Conservation (phyloP, 495 filamentous ascomycete genomes). For the Neurospora sp. region DNA sequence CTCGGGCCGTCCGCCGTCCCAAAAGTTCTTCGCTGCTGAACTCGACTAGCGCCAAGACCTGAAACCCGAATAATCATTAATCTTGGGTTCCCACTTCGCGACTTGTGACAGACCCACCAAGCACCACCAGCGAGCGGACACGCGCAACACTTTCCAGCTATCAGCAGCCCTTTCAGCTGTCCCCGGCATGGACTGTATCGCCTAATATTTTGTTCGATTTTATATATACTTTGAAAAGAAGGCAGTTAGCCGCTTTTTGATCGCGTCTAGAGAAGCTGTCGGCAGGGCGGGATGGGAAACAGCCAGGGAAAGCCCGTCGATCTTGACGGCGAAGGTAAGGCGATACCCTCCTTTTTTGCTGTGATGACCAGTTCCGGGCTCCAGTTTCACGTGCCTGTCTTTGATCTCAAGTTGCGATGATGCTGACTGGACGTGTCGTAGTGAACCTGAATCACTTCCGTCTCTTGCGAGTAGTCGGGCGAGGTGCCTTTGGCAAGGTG, state of each 20-base stretch:
- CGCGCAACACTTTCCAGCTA: background rate
- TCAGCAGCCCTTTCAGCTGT: background rate
- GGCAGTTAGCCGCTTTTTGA: background rate
- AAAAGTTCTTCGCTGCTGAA: background rate
- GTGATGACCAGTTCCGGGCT: background rate
- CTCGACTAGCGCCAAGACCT: background rate
- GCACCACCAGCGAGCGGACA: background rate
- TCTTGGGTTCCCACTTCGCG: background rate
- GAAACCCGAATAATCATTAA: background rate
- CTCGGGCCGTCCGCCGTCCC: background rate
- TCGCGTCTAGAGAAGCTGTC: background rate
- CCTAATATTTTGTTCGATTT: background rate
- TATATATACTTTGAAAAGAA: background rate
- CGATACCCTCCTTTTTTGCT: background rate
- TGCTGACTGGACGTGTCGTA: slow-evolving; percentile 21
- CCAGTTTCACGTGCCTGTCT: background rate
- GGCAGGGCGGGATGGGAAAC: slow-evolving; percentile 64
- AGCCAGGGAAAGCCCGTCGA: slow-evolving; percentile 85
- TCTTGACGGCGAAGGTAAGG: slow-evolving; percentile 83
- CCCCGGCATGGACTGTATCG: background rate
- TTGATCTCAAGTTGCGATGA: background rate
- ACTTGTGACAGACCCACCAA: background rate
- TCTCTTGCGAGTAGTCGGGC: slow-evolving; percentile 87
- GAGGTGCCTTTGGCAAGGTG: slow-evolving; percentile 97
- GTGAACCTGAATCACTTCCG: slow-evolving; percentile 98